Percentiles rank a stretch among this genome's conserved stretches.
Conservation (phyloP, 2,329 filamentous ascomycete species). For the Stagonosporopsis tanaceti region DNA sequence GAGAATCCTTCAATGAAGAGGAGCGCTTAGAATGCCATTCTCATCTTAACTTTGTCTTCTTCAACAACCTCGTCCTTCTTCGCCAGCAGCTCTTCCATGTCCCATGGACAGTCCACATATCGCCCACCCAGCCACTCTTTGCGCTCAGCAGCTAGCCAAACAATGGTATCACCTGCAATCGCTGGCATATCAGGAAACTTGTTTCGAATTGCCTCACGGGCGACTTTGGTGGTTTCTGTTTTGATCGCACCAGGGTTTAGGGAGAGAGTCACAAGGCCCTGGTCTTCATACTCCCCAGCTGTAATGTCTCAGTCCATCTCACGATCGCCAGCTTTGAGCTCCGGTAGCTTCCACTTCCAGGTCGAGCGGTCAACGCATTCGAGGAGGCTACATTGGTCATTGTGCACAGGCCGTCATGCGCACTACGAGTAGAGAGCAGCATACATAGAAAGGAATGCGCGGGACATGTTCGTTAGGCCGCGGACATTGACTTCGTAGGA, state of each 20-base stretch:
- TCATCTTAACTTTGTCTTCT: neutral
- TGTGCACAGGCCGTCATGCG: neutral
- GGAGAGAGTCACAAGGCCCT: neutral
- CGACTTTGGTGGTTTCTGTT: neutral
- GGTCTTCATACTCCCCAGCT: neutral
- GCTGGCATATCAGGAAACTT: neutral
- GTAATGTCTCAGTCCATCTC: neutral
- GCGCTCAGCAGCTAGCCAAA: neutral
- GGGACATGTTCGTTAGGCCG: neutral
- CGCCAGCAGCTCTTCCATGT: neutral
- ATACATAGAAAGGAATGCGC: neutral
- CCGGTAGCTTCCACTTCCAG: conserved; percentile 2
- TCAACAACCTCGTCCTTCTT: conserved; percentile 1
- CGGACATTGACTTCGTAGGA: neutral
- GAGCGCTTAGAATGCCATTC: neutral
- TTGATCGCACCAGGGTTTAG: neutral
- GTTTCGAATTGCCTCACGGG: neutral
- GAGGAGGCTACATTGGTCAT: neutral
- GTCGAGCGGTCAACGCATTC: neutral
- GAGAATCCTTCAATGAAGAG: neutral
- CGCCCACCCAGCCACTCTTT: neutral
- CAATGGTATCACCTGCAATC: neutral
- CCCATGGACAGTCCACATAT: neutral
- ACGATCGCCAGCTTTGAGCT: neutral
- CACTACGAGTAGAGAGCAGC: neutral